Base-by-base conservation (phyloP, 345 rosid genomes). In the Camelina sativa region DNA sequence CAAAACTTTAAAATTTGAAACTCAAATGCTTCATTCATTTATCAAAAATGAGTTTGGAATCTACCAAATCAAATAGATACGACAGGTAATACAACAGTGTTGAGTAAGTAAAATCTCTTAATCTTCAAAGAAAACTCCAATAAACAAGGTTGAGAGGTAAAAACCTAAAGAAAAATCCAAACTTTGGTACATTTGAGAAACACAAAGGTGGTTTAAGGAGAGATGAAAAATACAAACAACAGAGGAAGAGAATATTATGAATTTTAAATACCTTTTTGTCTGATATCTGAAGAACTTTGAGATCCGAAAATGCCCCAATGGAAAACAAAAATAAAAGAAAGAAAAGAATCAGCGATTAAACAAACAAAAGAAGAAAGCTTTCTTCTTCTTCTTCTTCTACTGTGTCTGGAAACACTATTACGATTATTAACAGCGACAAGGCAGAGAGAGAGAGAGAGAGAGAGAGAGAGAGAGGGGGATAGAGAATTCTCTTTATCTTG, bases 341-440 rank as follows among this genome's bases (percentile, higher is more conserved):
- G 7, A 71, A 16, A 71, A 64, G 16, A 71, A 16, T 11, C 30
- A 61, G 30, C 1, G 69, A 71, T 25, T 50, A 51, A 73, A 73
- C 35, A 12, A 10, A 6, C 6, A 2, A 19, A 16, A 46, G 10
- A 43, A 32, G 22, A 8, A 57, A 74, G 61, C 44, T 55, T 59
- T 60, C 65, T 34, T 3, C 37, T 32, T 30, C 34, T 57, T 61
- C 56, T 52, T 47, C 62, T 68, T 55, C 65, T 35, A 46, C 34
- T 69, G 72, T 64, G 72, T 56, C 17, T 44, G 70, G 70, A 41
- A 76, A 62, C 79, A 68, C 57, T 69, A 23, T 37, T 68, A 43
- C 61, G 78, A 66, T 66, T 66, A 37, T 41, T 55, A 64, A 28
- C 73, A 75, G 60, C 67, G 54, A 72, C 69, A 71, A 61, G 60